A percentile compares a stretch with the other conserved stretches of the same genome.
Evolutionary conservation across 176 grass and related monocot genomes (phyloP).

Genomic region (Avena insularis): DNA sequence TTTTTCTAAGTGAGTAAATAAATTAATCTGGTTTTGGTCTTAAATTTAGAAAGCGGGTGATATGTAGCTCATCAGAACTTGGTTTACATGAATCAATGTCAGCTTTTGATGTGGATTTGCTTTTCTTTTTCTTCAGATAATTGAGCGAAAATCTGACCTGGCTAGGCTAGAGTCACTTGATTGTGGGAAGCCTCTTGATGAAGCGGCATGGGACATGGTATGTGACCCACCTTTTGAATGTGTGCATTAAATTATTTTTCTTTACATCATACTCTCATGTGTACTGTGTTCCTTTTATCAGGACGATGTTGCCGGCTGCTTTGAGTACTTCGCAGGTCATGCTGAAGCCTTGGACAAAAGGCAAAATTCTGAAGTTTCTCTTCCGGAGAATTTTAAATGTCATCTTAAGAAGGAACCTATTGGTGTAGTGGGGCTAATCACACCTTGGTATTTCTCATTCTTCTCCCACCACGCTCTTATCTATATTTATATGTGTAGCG

Average conservation of each 20-base stretch:
- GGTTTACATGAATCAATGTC: not conserved
- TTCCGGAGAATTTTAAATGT: slow-evolving; percentile 93
- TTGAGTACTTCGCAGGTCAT: slow-evolving; percentile 89
- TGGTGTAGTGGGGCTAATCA: slow-evolving; percentile 93
- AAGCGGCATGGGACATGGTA: slow-evolving; percentile 99
- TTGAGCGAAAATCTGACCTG: slow-evolving; percentile 83
- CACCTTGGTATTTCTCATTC: slow-evolving; percentile 77
- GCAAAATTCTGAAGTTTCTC: slow-evolving; percentile 75
- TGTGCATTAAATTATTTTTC: not conserved
- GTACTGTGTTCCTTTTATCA: slow-evolving; percentile 46
- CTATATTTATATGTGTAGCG: not conserved
- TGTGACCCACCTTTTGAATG: slow-evolving; percentile 4
- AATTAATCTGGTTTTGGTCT: not conserved
- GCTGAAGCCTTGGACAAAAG: slow-evolving; percentile 86
- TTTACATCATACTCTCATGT: slow-evolving; percentile 4
- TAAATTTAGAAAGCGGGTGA: not conserved
- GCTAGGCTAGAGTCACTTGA: slow-evolving; percentile 86
- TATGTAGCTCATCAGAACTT: not conserved
- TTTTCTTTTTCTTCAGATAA: slow-evolving; percentile 54
- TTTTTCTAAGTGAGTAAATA: not conserved
- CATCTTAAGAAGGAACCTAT: slow-evolving; percentile 87
- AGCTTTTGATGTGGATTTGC: not conserved
- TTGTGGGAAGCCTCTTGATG: slow-evolving; percentile 94
- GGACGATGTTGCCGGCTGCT: slow-evolving; percentile 99
- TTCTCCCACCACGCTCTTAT: not conserved